Percentiles rank a stretch among this genome's conserved stretches.
phyloP scores from a whole-genome alignment of 345 rosid species.

The Citrus glauca region DNA sequence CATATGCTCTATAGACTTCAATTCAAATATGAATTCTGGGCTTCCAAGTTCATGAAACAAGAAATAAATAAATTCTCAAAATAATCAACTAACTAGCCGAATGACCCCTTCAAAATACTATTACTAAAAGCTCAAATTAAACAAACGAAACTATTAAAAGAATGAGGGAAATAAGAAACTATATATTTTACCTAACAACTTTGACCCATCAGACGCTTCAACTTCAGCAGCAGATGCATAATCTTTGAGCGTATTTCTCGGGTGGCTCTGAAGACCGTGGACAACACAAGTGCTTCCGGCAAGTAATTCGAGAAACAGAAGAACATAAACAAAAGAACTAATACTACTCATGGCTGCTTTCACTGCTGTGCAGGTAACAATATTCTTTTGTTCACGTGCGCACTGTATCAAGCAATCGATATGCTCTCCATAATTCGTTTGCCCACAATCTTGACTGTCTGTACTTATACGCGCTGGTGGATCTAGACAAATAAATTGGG shows the following conservation, averaged over 20 bases:
- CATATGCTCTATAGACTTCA: no score
- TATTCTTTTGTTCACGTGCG: no score
- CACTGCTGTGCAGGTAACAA: background rate
- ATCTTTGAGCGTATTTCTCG: background rate
- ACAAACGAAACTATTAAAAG: background rate
- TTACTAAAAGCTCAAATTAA: background rate
- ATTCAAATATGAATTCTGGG: no score
- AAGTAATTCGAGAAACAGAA: background rate
- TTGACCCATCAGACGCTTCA: background rate
- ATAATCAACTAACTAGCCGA: background rate
- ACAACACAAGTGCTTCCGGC: background rate
- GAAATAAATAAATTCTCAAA: no score
- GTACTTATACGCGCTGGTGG: no score
- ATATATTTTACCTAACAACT: background rate
- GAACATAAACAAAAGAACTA: background rate
- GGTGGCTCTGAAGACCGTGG: background rate
- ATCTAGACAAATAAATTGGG: no score
- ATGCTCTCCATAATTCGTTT: background rate
- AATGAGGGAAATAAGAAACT: background rate
- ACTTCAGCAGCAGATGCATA: background rate
- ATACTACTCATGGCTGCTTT: background rate
- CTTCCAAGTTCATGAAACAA: no score
- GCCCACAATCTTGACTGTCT: background rate
- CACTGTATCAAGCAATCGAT: background rate
- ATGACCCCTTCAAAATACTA: no score